Evolutionary conservation across 1,284 basidiomycete genomes (phyloP).

Genomic region (Ceratobasidium sp.): DNA sequence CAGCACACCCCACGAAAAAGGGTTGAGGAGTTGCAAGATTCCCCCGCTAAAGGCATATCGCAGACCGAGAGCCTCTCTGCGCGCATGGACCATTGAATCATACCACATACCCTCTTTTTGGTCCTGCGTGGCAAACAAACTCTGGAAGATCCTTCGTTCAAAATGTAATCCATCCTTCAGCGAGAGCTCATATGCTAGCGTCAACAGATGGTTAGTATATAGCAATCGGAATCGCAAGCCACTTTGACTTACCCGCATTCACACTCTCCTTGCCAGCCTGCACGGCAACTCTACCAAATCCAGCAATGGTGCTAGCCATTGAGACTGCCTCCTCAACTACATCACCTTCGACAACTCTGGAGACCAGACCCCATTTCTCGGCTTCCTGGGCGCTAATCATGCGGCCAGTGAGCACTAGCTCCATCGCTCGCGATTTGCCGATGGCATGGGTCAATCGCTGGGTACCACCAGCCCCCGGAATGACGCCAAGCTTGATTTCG

Average conservation of each 20-base stretch:
- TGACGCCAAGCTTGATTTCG: conserved; percentile 96
- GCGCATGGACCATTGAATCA: conserved; percentile 4
- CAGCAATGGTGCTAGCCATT: conserved; percentile 79
- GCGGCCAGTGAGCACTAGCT: conserved; percentile 88
- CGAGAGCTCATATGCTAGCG: conserved; percentile 77
- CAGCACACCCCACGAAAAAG: conserved; percentile 15
- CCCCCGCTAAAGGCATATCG: conserved; percentile 14
- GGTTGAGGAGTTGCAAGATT: conserved; percentile 12
- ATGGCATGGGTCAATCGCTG: conserved; percentile 84
- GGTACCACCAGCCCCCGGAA: conserved; percentile 81
- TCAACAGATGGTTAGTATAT: background rate
- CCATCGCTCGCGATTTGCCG: conserved; percentile 96
- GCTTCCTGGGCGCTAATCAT: conserved; percentile 83
- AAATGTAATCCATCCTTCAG: conserved; percentile 84
- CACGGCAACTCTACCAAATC: conserved; percentile 83
- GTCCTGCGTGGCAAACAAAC: conserved; percentile 91
- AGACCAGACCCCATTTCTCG: conserved; percentile 82
- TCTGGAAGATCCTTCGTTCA: conserved; percentile 90
- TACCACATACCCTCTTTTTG: conserved; percentile 86
- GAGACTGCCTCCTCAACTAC: conserved; percentile 90
- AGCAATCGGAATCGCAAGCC: background rate
- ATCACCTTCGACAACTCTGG: conserved; percentile 76
- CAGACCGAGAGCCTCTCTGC: conserved; percentile 11
- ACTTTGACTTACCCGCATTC: conserved; percentile 71
- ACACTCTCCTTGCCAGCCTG: conserved; percentile 95